Evolutionary conservation across 441 rosid genomes (phyloP).

Genomic region (Metrosideros polymorpha): DNA sequence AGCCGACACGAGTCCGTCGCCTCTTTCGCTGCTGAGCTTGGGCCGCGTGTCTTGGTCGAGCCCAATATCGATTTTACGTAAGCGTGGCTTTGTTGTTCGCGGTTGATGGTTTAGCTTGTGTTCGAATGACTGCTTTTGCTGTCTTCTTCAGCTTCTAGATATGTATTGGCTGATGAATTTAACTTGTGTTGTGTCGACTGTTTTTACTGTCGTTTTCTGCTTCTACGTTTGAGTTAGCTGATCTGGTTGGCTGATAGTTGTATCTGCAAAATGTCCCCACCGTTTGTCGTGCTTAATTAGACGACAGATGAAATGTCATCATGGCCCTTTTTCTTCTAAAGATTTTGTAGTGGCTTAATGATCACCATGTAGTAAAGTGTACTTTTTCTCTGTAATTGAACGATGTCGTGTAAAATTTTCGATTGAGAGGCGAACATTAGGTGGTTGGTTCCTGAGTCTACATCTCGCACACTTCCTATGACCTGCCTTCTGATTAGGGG

Average conservation of each 20-base stretch:
- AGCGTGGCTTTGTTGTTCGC: constrained; percentile 1
- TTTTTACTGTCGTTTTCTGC: background rate
- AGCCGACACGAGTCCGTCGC: constrained; percentile 47
- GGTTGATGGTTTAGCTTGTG: background rate
- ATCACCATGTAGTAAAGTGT: background rate
- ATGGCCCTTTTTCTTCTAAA: background rate
- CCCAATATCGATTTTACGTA: constrained; percentile 75
- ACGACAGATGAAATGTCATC: background rate
- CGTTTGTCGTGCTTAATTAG: background rate
- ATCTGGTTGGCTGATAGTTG: background rate
- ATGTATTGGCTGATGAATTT: background rate
- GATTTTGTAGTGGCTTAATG: background rate
- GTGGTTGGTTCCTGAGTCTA: background rate
- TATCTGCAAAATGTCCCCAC: background rate
- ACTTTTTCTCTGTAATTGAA: background rate
- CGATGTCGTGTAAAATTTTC: background rate
- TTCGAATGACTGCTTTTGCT: background rate
- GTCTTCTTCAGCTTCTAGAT: background rate
- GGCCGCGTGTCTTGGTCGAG: constrained; percentile 57
- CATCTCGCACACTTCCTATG: background rate
- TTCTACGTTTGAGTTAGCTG: background rate
- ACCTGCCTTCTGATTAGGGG: background rate
- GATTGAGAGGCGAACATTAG: background rate
- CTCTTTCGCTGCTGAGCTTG: constrained; percentile 38
- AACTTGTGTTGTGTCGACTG: background rate